Percentiles rank a stretch among this genome's conserved stretches.
Conservation (phyloP, 2,329 filamentous ascomycete species). For the Aphanoascus verrucosus region DNA sequence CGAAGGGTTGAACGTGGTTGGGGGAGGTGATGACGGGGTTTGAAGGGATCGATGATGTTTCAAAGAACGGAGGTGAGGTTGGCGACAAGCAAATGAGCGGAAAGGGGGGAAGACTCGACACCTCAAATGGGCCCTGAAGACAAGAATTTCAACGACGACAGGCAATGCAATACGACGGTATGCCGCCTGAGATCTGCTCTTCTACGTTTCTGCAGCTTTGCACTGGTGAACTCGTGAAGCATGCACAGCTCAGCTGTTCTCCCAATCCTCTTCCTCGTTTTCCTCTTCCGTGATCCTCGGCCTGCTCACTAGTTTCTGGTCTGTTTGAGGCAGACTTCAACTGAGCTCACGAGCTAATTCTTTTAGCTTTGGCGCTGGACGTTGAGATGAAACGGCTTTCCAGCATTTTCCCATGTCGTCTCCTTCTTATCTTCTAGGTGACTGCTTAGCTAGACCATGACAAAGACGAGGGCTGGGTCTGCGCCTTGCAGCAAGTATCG, state of each 20-base stretch:
- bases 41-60: slow-evolving; percentile 6
- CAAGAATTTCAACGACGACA: not conserved
- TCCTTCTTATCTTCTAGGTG: too few species aligned
- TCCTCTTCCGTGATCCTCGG: not conserved
- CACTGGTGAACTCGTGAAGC: too few species aligned
- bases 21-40: not conserved
- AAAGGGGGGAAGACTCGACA: slow-evolving; percentile 9
- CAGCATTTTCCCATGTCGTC: not conserved
- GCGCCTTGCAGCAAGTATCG: slow-evolving; percentile 4
- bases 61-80: slow-evolving; percentile 3
- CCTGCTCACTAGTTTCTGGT: slow-evolving; percentile 1
- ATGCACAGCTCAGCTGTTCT: not conserved
- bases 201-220: too few species aligned
- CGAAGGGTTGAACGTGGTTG: not conserved
- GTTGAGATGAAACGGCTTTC: slow-evolving; percentile 2
- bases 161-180: not conserved
- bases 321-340: not conserved
- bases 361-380: not conserved
- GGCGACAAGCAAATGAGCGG: not conserved
- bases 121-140: not conserved
- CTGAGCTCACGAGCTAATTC: not conserved
- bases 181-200: not conserved
- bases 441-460: too few species aligned
- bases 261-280: not conserved
- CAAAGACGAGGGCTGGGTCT: not conserved